These are phyloP conservation scores for Penicillium desertorum DNA, from an alignment of 495 filamentous ascomycete genomes.

Conservation along the genomic window DNA sequence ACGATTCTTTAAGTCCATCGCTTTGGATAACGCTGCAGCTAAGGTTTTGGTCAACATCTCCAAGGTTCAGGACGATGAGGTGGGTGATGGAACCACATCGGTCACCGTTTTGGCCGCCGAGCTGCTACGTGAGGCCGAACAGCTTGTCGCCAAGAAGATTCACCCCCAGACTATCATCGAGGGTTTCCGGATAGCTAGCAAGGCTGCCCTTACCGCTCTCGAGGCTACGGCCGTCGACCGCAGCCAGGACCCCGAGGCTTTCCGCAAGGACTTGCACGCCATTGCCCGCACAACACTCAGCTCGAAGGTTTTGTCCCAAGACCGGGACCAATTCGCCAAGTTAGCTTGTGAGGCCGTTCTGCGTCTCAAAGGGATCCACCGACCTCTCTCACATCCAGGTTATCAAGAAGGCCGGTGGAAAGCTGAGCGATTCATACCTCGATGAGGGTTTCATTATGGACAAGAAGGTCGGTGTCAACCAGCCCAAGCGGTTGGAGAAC, in stretches of 20 bases:
- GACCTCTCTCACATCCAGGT: constrained; percentile 98
- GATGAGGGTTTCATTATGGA: constrained; percentile 98
- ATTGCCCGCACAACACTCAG: constrained; percentile 97
- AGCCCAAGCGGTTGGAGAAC: constrained; percentile 95
- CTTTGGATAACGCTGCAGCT: constrained; percentile 96
- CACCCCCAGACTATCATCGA: constrained; percentile 99
- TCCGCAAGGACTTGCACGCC: constrained; percentile 83
- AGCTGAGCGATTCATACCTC: constrained; percentile 93
- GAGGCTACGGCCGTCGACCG: constrained; percentile 85
- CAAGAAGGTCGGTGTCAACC: constrained; percentile 98
- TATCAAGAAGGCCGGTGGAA: constrained; percentile 98
- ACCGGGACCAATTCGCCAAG: constrained; percentile 86
- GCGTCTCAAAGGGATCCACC: constrained; percentile 83
- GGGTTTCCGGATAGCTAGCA: constrained; percentile 94
- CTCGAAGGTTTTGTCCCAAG: constrained; percentile 95
- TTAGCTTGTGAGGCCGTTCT: constrained; percentile 92
- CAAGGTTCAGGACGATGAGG: constrained; percentile 98
- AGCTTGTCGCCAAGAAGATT: constrained; percentile 94
- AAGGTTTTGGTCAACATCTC: constrained; percentile 97
- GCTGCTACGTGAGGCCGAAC: constrained; percentile 92
- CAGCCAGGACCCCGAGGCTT: constrained; percentile 74
- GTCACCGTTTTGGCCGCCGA: constrained; percentile 94
- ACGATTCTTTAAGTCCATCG: constrained; percentile 98
- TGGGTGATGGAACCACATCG: constrained; percentile 91
- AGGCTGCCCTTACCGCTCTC: constrained; percentile 79